A percentile compares a stretch with the other conserved stretches of the same genome.
Evolutionary conservation across 2,329 filamentous ascomycete species (phyloP).

Genomic region (Parafenestella ontariensis): DNA sequence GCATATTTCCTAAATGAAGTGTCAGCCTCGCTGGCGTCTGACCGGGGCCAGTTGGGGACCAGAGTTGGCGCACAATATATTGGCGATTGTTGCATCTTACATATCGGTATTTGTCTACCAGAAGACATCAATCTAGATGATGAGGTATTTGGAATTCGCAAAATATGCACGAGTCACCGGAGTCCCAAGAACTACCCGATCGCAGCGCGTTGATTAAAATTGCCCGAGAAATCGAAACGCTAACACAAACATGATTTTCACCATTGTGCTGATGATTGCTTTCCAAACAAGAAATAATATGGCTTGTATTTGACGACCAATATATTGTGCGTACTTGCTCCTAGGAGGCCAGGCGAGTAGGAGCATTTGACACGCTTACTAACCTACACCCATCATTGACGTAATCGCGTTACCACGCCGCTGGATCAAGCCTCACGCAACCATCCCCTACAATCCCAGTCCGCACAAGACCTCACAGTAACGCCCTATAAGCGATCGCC

Average conservation of each 20-base stretch:
- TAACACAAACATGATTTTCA: too few relatives aligned
- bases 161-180: background rate
- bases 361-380: background rate
- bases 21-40: slow-evolving; percentile 15
- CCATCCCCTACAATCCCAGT: background rate
- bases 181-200: too few relatives aligned
- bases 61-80: background rate
- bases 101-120: background rate
- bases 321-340: background rate
- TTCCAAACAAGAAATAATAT: background rate
- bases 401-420: background rate
- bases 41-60: background rate
- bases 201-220: too few relatives aligned
- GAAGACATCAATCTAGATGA: background rate
- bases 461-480: too few relatives aligned
- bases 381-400: background rate
- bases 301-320: background rate
- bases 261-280: too few relatives aligned
- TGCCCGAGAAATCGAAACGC: too few relatives aligned
- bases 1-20: slow-evolving; percentile 8
- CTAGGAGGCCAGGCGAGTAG: background rate
- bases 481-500: background rate
- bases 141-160: background rate
- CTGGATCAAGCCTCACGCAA: background rate
- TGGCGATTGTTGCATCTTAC: background rate